Evolutionary conservation across 1,284 basidiomycete species (phyloP).

Genomic region (Sporisorium scitamineum): DNA sequence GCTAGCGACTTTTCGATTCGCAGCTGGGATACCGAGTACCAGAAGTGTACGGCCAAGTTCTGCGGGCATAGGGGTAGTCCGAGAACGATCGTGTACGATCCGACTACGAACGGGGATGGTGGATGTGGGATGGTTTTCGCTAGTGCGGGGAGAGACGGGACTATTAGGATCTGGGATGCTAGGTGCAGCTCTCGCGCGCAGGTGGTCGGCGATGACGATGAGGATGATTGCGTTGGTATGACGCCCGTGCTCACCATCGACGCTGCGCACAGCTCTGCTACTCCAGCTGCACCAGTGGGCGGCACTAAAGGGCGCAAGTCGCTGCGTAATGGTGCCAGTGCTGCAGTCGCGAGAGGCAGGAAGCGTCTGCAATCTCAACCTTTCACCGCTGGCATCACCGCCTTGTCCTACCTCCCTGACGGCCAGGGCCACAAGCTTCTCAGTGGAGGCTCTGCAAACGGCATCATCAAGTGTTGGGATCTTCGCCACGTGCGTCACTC

Average conservation of each 20-base stretch:
- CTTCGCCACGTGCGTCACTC: conserved; percentile 45
- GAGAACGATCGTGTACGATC: conserved; percentile 62
- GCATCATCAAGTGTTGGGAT: conserved; percentile 65
- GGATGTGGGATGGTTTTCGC: conserved; percentile 55
- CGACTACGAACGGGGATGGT: conserved; percentile 41
- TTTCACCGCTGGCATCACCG: conserved; percentile 53
- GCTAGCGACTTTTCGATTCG: conserved; percentile 62
- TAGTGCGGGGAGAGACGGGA: conserved; percentile 64
- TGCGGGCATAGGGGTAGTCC: conserved; percentile 57
- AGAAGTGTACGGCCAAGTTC: conserved; percentile 44
- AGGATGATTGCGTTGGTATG: conserved; percentile 7
- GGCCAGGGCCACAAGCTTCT: conserved; percentile 53
- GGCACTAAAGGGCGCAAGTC: conserved; percentile 13
- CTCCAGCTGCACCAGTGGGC: neutral
- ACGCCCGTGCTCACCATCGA: conserved; percentile 57
- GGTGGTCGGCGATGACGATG: neutral
- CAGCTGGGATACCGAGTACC: conserved; percentile 63
- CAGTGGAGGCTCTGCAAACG: conserved; percentile 60
- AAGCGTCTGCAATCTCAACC: conserved; percentile 16
- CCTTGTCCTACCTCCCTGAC: conserved; percentile 53
- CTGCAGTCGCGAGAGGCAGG: conserved; percentile 3
- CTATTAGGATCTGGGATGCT: conserved; percentile 62
- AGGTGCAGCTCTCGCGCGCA: conserved; percentile 21
- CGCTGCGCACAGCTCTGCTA: conserved; percentile 46
- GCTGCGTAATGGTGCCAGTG: conserved; percentile 5